These are phyloP conservation scores for Turnera subulata DNA, from an alignment of 345 rosid species.

Conservation along the genomic window DNA sequence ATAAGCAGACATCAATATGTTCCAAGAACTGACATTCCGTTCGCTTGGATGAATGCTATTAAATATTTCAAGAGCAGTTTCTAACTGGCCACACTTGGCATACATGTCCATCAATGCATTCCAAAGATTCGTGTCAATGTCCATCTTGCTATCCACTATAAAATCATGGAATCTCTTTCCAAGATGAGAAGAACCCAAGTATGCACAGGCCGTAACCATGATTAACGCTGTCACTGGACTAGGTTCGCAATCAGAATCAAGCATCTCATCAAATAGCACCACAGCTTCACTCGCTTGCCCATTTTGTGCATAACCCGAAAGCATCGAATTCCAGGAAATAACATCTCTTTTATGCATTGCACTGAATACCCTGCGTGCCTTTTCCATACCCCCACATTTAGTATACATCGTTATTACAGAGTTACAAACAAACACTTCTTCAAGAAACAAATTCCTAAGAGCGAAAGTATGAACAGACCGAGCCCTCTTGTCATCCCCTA, in stretches of 20 bases:
- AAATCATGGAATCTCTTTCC: conserved; percentile 40
- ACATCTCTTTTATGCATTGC: conserved; percentile 38
- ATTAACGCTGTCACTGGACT: conserved; percentile 45
- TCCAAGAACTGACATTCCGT: conserved; percentile 40
- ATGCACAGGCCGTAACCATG: conserved; percentile 54
- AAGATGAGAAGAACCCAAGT: conserved; percentile 35
- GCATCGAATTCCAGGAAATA: conserved; percentile 58
- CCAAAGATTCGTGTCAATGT: conserved; percentile 29
- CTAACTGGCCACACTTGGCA: conserved; percentile 57
- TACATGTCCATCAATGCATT: conserved; percentile 55
- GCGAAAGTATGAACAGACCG: conserved; percentile 32
- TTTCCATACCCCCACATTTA: conserved; percentile 36
- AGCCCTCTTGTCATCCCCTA: conserved; percentile 32
- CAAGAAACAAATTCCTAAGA: conserved; percentile 16
- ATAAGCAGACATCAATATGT: conserved; percentile 51
- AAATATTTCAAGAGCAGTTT: conserved; percentile 39
- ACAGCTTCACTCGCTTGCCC: conserved; percentile 53
- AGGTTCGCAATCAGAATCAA: conserved; percentile 23
- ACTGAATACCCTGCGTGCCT: conserved; percentile 45
- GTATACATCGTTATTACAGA: conserved; percentile 46
- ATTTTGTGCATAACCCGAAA: conserved; percentile 48
- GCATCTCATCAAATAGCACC: conserved; percentile 43
- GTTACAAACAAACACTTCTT: conserved; percentile 38
- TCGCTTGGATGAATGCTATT: conserved; percentile 26
- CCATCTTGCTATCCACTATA: conserved; percentile 24